phyloP scores from a whole-genome alignment of 495 filamentous ascomycete species.

The Podospora comata region DNA sequence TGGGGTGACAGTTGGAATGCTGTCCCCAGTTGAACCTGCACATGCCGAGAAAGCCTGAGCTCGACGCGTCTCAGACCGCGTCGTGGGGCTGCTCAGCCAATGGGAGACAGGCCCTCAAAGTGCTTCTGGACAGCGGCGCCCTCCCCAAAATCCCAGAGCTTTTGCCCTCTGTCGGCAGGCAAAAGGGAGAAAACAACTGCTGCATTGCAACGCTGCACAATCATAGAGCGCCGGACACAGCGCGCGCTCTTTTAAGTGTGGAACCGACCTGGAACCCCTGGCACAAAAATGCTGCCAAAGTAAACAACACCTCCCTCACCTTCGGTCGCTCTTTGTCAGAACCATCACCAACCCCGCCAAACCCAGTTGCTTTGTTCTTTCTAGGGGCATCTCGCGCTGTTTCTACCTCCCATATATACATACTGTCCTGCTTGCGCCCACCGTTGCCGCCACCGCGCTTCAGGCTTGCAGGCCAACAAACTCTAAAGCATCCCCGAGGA shows the following conservation, averaged over 20 bases:
- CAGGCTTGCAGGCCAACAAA: background rate
- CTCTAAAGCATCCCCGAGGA: background rate
- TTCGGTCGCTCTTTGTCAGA: background rate
- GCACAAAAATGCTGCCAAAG: constrained; percentile 9
- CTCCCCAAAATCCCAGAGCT: too few relatives aligned
- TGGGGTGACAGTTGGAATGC: background rate
- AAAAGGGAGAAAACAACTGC: background rate
- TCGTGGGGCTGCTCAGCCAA: background rate
- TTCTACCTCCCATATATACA: background rate
- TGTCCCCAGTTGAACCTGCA: background rate
- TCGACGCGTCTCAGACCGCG: background rate
- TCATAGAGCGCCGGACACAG: background rate
- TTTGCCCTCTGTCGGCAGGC: background rate
- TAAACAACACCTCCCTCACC: constrained; percentile 9
- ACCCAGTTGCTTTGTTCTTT: background rate
- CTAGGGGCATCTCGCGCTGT: background rate
- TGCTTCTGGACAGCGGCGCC: background rate
- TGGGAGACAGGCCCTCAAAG: background rate
- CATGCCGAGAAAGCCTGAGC: background rate
- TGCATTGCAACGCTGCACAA: background rate
- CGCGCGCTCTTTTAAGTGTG: constrained; percentile 18
- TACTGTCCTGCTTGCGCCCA: background rate
- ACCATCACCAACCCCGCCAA: background rate
- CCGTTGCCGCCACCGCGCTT: background rate
- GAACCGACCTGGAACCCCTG: constrained; percentile 5